Conservation (phyloP, 768 basidiomycete genomes). For the Boletus pseudo-olivaceus region DNA sequence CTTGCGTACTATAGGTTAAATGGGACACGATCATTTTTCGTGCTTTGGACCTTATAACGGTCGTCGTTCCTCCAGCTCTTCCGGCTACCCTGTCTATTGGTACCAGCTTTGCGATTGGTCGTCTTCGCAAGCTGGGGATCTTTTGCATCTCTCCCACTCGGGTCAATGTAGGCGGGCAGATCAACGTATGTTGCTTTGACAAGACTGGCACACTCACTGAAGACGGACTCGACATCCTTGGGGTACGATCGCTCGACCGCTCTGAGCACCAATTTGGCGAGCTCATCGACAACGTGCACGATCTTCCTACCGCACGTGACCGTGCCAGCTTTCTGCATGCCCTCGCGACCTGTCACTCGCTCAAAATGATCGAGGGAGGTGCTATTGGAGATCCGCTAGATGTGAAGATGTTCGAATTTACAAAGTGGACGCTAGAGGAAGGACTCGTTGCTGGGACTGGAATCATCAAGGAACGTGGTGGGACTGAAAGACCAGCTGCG, state of each 20-base stretch:
- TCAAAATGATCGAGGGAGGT: conserved; percentile 85
- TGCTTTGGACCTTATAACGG: conserved; percentile 91
- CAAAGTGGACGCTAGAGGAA: conserved; percentile 94
- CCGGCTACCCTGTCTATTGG: conserved; percentile 97
- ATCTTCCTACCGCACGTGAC: conserved; percentile 66
- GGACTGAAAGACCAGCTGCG: conserved; percentile 70
- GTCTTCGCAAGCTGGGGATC: conserved; percentile 82
- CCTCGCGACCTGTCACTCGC: conserved; percentile 92
- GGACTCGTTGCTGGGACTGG: conserved; percentile 70
- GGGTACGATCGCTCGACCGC: conserved; percentile 83
- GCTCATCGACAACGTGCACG: conserved; percentile 80
- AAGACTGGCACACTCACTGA: conserved; percentile 99
- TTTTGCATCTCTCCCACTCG: conserved; percentile 96
- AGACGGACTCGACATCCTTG: conserved; percentile 95
- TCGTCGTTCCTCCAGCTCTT: conserved; percentile 95
- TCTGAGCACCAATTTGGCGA: conserved; percentile 81
- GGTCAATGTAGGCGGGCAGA: conserved; percentile 92
- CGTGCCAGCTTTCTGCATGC: conserved; percentile 90
- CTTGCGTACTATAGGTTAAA: conserved; percentile 51
- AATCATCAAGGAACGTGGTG: conserved; percentile 62
- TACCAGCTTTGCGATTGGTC: conserved; percentile 88
- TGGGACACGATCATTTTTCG: conserved; percentile 91
- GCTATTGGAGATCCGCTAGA: conserved; percentile 96
- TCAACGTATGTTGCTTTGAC: conserved; percentile 98
- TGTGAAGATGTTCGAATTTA: conserved; percentile 97